Conservation (phyloP, 2,329 filamentous ascomycete genomes). For the Daldinia sp. region DNA sequence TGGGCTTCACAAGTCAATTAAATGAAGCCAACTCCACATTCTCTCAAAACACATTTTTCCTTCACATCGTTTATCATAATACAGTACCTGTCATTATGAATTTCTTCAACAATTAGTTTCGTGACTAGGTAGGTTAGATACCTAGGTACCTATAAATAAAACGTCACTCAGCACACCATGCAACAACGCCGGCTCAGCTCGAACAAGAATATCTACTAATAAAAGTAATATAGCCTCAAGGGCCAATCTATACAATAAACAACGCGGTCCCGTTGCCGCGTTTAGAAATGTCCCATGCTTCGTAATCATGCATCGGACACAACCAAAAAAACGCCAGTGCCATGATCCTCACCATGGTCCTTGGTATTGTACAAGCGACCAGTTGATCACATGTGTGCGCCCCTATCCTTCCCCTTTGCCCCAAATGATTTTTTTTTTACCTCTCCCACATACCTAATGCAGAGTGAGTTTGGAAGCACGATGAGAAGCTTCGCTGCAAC, state of each 20-base stretch:
- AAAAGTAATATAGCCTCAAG: slow-evolving; percentile 32
- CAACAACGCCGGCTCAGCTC: not conserved
- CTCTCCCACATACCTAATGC: slow-evolving; percentile 25
- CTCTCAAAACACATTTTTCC: not conserved
- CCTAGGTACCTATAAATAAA: not conserved
- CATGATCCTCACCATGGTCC: slow-evolving; percentile 45
- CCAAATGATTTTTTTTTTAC: slow-evolving; percentile 29
- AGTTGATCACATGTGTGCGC: slow-evolving; percentile 32
- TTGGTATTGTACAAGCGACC: slow-evolving; percentile 47
- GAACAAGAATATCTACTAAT: slow-evolving; percentile 24
- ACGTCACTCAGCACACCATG: not conserved
- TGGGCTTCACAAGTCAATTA: not conserved
- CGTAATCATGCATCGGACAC: slow-evolving; percentile 46
- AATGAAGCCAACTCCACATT: not conserved
- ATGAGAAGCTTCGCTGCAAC: slow-evolving; percentile 13
- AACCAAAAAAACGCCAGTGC: slow-evolving; percentile 46
- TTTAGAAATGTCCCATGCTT: slow-evolving; percentile 44
- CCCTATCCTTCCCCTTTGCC: slow-evolving; percentile 18
- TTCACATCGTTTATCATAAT: not conserved
- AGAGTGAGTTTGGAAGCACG: slow-evolving; percentile 16
- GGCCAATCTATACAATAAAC: slow-evolving; percentile 46
- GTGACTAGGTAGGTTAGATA: not conserved
- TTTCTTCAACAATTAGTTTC: not conserved
- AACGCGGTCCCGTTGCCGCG: slow-evolving; percentile 39
- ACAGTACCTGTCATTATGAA: not conserved